These are phyloP conservation scores for Suillus subalutaceus DNA, from an alignment of 768 basidiomycete genomes.

Conservation along the genomic window DNA sequence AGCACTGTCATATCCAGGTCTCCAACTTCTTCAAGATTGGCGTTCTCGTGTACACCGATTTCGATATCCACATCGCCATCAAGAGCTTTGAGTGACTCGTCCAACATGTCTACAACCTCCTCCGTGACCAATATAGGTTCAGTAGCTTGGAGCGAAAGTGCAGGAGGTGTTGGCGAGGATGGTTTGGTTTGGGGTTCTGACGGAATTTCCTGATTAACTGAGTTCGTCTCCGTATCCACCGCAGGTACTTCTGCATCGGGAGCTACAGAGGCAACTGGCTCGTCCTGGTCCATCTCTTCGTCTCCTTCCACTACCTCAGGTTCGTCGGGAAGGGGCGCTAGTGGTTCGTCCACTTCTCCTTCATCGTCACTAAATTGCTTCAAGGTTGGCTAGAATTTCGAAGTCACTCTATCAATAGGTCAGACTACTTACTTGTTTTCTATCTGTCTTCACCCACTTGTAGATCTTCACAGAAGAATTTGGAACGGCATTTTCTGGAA, in stretches of 20 bases:
- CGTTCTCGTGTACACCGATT: conserved; percentile 38
- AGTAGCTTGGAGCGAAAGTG: conserved; percentile 49
- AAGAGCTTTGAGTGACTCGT: conserved; percentile 58
- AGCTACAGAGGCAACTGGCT: conserved; percentile 44
- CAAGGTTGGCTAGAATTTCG: conserved; percentile 13
- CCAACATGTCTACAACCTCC: conserved; percentile 46
- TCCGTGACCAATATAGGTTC: conserved; percentile 47
- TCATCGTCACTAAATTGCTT: conserved; percentile 92
- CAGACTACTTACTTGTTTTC: conserved; percentile 60
- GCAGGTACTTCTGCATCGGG: conserved; percentile 37
- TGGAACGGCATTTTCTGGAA: conserved; percentile 55
- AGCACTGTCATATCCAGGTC: conserved; percentile 66
- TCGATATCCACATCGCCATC: conserved; percentile 49
- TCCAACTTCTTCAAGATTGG: conserved; percentile 40
- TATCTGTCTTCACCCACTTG: conserved; percentile 83
- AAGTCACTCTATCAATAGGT: conserved; percentile 1
- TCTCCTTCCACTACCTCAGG: conserved; percentile 75
- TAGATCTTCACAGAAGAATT: conserved; percentile 66
- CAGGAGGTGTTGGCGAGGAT: conserved; percentile 70
- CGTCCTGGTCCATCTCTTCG: conserved; percentile 77
- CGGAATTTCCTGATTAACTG: conserved; percentile 38
- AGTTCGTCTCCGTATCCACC: conserved; percentile 42
- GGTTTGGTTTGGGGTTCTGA: conserved; percentile 63
- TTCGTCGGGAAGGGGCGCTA: conserved; percentile 79
- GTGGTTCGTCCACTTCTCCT: conserved; percentile 74